Evolutionary conservation across 2,329 filamentous ascomycete genomes (phyloP).

Genomic region (Chrysosporium keratinophilum): DNA sequence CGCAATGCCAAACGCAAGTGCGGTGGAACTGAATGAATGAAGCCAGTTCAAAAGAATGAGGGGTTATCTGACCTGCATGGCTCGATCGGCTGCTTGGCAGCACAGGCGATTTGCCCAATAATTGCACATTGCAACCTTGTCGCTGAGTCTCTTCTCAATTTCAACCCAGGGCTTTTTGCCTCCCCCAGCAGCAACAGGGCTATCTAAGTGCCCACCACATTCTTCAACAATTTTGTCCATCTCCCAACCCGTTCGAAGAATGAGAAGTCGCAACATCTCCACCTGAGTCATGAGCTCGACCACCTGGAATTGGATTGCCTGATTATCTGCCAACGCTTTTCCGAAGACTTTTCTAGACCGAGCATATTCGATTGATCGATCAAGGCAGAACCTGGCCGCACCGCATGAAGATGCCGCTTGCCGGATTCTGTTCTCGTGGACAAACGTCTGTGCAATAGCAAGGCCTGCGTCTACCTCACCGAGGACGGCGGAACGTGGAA

Average conservation of each 20-base stretch:
- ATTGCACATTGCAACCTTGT: slow-evolving; percentile 57
- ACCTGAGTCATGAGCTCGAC: slow-evolving; percentile 53
- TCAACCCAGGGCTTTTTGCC: slow-evolving; percentile 37
- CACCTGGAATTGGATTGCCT: slow-evolving; percentile 54
- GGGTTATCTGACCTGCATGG: slow-evolving; percentile 43
- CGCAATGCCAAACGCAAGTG: too few species aligned
- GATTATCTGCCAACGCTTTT: slow-evolving; percentile 47
- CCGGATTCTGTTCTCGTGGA: slow-evolving; percentile 56
- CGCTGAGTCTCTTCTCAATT: slow-evolving; percentile 49
- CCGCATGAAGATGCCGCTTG: slow-evolving; percentile 53
- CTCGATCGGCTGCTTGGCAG: slow-evolving; percentile 50
- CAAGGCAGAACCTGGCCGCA: slow-evolving; percentile 50
- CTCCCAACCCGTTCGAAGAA: slow-evolving; percentile 50
- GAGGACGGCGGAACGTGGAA: slow-evolving; percentile 44
- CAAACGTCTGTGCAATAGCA: slow-evolving; percentile 54
- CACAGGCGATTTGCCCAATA: slow-evolving; percentile 54
- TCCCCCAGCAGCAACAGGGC: neutral
- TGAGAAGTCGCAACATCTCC: slow-evolving; percentile 52
- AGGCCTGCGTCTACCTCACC: slow-evolving; percentile 46
- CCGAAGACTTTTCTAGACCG: slow-evolving; percentile 46
- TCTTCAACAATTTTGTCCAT: slow-evolving; percentile 43
- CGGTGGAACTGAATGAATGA: too few species aligned
- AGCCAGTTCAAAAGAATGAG: neutral
- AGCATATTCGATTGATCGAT: slow-evolving; percentile 48
- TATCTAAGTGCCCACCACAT: slow-evolving; percentile 22